These are phyloP conservation scores for Trametes coccinea DNA, from an alignment of 768 basidiomycete species.

Conservation along the genomic window DNA sequence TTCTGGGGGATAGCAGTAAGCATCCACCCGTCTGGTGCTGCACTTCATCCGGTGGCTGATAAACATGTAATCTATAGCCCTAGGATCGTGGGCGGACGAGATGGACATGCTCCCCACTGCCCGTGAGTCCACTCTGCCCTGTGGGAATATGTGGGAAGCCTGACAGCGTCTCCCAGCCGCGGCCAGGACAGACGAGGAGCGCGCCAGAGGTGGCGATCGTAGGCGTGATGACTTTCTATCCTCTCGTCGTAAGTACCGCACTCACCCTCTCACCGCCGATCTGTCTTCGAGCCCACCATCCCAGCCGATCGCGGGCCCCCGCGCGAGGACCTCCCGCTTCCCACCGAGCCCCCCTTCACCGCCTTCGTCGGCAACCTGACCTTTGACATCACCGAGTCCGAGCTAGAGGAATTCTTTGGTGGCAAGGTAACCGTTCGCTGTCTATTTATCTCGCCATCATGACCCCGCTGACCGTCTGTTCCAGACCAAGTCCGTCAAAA, in stretches of 20 bases:
- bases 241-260: conserved; percentile 53
- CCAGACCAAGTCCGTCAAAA: conserved; percentile 83
- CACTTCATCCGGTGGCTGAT: conserved; percentile 1
- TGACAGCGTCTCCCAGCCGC: conserved; percentile 47
- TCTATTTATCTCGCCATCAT: neutral
- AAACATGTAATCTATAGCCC: conserved; percentile 44
- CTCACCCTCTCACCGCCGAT: conserved; percentile 11
- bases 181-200: conserved; percentile 67
- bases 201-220: conserved; percentile 47
- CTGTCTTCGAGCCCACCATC: conserved; percentile 15
- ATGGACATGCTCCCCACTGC: conserved; percentile 92
- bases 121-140: conserved; percentile 58
- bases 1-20: conserved; percentile 85
- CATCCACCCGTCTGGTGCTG: conserved; percentile 25
- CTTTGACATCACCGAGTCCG: conserved; percentile 86
- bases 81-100: conserved; percentile 99
- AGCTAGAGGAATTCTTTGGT: conserved; percentile 80
- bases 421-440: conserved; percentile 46
- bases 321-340: conserved; percentile 94
- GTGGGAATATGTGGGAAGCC: conserved; percentile 9
- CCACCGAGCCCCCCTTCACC: conserved; percentile 90
- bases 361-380: conserved; percentile 96
- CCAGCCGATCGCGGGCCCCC: conserved; percentile 63
- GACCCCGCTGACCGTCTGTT: neutral
- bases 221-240: conserved; percentile 65